Evolutionary conservation across 495 filamentous ascomycete species (phyloP).

Genomic region (Coniosporium apollinis): DNA sequence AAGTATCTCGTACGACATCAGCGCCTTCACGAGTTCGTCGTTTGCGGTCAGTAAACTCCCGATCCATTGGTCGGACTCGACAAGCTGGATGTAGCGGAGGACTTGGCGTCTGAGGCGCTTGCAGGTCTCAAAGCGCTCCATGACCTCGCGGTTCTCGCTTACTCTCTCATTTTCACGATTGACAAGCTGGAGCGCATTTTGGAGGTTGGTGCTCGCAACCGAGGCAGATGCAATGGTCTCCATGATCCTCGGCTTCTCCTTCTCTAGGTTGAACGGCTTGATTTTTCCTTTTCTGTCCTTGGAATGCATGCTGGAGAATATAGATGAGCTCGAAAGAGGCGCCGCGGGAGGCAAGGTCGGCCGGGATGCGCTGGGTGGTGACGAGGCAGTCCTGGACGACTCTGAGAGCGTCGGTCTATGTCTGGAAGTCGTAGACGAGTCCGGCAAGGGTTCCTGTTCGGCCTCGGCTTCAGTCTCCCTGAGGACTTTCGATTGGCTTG

Average conservation of each 20-base stretch:
- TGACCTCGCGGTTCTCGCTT: conserved; percentile 62
- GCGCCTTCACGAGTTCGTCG: conserved; percentile 55
- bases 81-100: conserved; percentile 53
- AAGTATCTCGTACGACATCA: conserved; percentile 87
- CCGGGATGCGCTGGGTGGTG: conserved; percentile 11
- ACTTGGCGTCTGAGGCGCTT: conserved; percentile 71
- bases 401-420: background rate
- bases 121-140: conserved; percentile 68
- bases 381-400: conserved; percentile 4
- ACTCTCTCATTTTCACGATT: conserved; percentile 82
- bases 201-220: conserved; percentile 77
- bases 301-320: conserved; percentile 25
- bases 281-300: conserved; percentile 33
- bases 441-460: conserved; percentile 17
- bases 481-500: conserved; percentile 64
- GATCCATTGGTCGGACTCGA: conserved; percentile 31
- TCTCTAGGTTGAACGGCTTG: conserved; percentile 63
- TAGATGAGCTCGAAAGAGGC: conserved; percentile 11
- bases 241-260: conserved; percentile 72
- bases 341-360: conserved; percentile 10
- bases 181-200: conserved; percentile 76
- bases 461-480: conserved; percentile 51
- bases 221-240: conserved; percentile 68
- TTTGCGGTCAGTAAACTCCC: conserved; percentile 30
- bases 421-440: background rate